phyloP scores from a whole-genome alignment of 1,139 yeast genomes.

The Arxiozyma bovina region DNA sequence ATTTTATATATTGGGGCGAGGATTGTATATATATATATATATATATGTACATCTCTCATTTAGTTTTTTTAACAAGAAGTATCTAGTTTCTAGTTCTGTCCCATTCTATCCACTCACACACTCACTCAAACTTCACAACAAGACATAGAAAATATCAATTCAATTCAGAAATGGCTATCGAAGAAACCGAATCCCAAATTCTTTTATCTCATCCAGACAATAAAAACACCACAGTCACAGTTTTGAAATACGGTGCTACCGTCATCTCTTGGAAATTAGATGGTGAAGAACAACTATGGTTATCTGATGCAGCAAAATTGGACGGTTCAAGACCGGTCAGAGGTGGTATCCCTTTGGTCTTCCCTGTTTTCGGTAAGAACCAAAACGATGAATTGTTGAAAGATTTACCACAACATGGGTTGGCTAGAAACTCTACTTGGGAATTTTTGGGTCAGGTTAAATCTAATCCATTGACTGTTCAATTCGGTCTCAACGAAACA shows the following conservation, averaged over 20 bases:
- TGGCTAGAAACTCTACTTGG: conserved; percentile 85
- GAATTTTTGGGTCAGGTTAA: conserved; percentile 81
- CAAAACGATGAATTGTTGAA: conserved; percentile 31
- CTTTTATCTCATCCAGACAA: conserved; percentile 49
- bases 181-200: conserved; percentile 58
- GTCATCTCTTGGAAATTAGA: conserved; percentile 69
- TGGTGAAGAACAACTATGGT: conserved; percentile 67
- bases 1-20: too few relatives aligned
- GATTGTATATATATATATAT: too few relatives aligned
- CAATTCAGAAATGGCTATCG: conserved; percentile 36
- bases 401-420: conserved; percentile 86
- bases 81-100: too few relatives aligned
- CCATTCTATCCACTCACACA: too few relatives aligned
- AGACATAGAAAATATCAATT: background rate
- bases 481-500: conserved; percentile 85
- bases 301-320: conserved; percentile 64
- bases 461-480: conserved; percentile 57
- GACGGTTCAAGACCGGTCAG: conserved; percentile 92
- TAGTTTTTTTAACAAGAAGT: too few relatives aligned
- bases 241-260: conserved; percentile 84
- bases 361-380: conserved; percentile 88
- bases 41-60: too few relatives aligned
- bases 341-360: conserved; percentile 94
- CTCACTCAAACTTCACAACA: too few relatives aligned
- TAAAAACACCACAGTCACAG: conserved; percentile 47